Conservation (phyloP, 257 asterid genomes). For the Rhazya stricta region DNA sequence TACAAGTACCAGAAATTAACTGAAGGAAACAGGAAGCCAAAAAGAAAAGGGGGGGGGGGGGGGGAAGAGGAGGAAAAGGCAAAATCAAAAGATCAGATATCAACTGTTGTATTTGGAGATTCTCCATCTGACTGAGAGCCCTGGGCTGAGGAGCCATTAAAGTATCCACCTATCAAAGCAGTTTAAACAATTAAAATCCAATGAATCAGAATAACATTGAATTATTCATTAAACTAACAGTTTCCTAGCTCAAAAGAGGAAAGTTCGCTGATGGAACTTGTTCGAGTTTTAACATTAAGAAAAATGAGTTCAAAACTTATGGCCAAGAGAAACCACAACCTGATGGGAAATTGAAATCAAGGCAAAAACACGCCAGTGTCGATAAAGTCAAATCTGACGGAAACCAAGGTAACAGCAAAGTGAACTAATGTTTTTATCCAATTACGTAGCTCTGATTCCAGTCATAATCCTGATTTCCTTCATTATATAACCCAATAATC, state of each 20-base stretch:
- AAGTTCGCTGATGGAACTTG: neutral
- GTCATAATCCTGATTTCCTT: neutral
- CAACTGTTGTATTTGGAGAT: constrained; percentile 80
- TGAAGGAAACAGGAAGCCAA: neutral
- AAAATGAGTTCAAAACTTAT: neutral
- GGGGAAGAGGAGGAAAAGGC: neutral
- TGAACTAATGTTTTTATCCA: neutral
- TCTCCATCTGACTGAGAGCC: constrained; percentile 80
- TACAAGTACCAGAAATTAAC: constrained; percentile 33
- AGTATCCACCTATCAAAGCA: constrained; percentile 59
- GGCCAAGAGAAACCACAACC: neutral
- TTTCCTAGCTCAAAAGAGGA: neutral
- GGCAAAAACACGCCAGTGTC: neutral
- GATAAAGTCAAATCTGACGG: neutral
- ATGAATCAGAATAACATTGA: neutral
- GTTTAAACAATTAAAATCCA: constrained; percentile 16
- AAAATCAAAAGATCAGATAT: constrained; percentile 31
- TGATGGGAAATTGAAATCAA: neutral
- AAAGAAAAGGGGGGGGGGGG: neutral
- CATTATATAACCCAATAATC: neutral
- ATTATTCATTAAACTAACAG: neutral
- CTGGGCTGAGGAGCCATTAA: constrained; percentile 61
- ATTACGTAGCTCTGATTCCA: neutral
- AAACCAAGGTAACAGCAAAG: neutral
- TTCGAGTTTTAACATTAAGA: neutral